phyloP scores from a whole-genome alignment of 495 filamentous ascomycete genomes.

The Penicillium soppii region DNA sequence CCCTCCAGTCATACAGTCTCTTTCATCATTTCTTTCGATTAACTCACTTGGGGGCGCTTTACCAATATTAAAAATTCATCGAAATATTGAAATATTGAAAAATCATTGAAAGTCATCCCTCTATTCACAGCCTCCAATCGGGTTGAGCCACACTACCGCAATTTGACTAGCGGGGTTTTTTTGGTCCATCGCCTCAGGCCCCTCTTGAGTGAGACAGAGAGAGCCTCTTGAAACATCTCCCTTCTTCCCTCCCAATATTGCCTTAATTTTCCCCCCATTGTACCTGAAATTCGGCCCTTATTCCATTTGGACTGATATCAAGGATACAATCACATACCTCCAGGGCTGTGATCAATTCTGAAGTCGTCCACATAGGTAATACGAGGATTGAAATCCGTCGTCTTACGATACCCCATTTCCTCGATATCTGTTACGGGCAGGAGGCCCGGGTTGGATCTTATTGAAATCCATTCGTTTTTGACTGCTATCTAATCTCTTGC shows the following conservation, averaged over 20 bases:
- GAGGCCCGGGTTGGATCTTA: constrained; percentile 6
- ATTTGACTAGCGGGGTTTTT: constrained; percentile 6
- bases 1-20: constrained; percentile 1
- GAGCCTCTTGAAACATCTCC: constrained; percentile 1
- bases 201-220: no score
- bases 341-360: no score
- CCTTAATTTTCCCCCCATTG: neutral
- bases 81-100: no score
- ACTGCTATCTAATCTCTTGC: neutral
- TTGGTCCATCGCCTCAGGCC: constrained; percentile 8
- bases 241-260: constrained; percentile 2
- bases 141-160: constrained; percentile 7
- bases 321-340: no score
- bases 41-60: neutral
- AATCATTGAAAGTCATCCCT: no score
- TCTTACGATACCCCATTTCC: neutral
- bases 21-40: neutral
- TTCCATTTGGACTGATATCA: no score
- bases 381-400: no score
- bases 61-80: no score
- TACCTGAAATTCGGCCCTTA: no score
- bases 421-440: constrained; percentile 9
- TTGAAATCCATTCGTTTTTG: neutral
- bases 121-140: constrained; percentile 1
- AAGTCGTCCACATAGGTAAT: no score